These are phyloP conservation scores for Escovopsis weberi DNA, from an alignment of 2,329 filamentous ascomycete species.

Conservation along the genomic window DNA sequence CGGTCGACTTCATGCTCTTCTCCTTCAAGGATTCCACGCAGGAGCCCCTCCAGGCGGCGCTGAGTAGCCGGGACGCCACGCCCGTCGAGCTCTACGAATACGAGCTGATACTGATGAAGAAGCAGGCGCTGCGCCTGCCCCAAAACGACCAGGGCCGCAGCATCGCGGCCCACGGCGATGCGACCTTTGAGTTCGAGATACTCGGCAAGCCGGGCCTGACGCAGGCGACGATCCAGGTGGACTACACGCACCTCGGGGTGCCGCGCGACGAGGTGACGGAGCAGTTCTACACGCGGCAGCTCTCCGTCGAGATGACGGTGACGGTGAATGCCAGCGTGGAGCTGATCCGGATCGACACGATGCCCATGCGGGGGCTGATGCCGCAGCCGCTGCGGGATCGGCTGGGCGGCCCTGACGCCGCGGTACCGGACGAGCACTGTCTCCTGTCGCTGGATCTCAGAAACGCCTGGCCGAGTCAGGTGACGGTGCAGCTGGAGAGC, in stretches of 20 bases:
- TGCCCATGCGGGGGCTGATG: constrained; percentile 56
- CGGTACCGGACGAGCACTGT: constrained; percentile 50
- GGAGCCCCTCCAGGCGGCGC: constrained; percentile 56
- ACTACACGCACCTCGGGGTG: constrained; percentile 71
- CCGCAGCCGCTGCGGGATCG: constrained; percentile 44
- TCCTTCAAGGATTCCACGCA: constrained; percentile 85
- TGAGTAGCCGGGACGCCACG: constrained; percentile 62
- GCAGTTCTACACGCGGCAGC: constrained; percentile 70
- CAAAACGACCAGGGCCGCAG: constrained; percentile 37
- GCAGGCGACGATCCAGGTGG: constrained; percentile 63
- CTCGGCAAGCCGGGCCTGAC: constrained; percentile 76
- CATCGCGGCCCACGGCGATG: constrained; percentile 53
- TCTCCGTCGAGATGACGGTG: constrained; percentile 66
- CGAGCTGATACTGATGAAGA: constrained; percentile 62
- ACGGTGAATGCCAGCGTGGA: constrained; percentile 90
- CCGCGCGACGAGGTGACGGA: constrained; percentile 52
- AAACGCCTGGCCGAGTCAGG: constrained; percentile 76
- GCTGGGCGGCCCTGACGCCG: constrained; percentile 18
- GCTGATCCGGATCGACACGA: constrained; percentile 61
- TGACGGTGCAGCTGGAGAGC: constrained; percentile 49
- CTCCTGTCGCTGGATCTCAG: constrained; percentile 70
- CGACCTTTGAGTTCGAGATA: constrained; percentile 69
- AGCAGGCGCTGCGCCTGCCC: constrained; percentile 49
- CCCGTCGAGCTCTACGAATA: constrained; percentile 74
- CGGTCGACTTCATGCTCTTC: constrained; percentile 73